Conservation (phyloP, 192 early-diverging fungal genomes). For the Backusella liffmaniae region DNA sequence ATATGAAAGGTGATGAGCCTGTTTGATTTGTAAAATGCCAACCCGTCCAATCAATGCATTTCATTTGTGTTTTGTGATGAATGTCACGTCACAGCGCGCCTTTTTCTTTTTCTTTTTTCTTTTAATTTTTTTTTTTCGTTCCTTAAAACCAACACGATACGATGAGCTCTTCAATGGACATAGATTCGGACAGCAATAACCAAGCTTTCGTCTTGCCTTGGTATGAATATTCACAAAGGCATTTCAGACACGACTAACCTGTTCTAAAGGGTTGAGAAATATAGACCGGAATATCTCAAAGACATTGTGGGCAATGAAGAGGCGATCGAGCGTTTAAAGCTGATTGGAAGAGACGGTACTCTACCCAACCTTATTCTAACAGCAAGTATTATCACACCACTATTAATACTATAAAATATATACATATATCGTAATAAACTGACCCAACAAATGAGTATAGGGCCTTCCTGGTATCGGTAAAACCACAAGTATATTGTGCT, state of each 20-base stretch:
- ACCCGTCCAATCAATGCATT: background rate
- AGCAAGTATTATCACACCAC: conserved; percentile 40
- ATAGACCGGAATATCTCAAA: conserved; percentile 79
- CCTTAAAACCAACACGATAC: background rate
- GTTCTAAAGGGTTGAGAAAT: conserved; percentile 84
- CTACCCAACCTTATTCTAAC: conserved; percentile 95
- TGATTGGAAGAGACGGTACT: conserved; percentile 90
- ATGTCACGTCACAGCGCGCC: background rate
- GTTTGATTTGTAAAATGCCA: background rate
- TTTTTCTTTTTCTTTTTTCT: background rate
- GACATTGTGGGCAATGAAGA: conserved; percentile 97
- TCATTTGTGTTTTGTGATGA: background rate
- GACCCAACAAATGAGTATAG: conserved; percentile 27
- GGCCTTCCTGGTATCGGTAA: conserved; percentile 97
- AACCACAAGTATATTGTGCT: conserved; percentile 92
- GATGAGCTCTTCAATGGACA: conserved; percentile 15
- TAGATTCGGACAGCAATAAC: conserved; percentile 2
- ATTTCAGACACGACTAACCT: conserved; percentile 4
- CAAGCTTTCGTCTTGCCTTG: conserved; percentile 19
- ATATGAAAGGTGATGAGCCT: background rate
- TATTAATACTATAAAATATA: background rate
- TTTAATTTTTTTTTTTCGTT: background rate
- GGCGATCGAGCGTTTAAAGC: conserved; percentile 77
- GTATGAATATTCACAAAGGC: conserved; percentile 2
- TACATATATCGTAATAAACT: background rate